Evolutionary conservation across 805 yeast genomes (phyloP), one percentile per base, ranked within the genome.

Genomic region (Candida berthetii): DNA sequence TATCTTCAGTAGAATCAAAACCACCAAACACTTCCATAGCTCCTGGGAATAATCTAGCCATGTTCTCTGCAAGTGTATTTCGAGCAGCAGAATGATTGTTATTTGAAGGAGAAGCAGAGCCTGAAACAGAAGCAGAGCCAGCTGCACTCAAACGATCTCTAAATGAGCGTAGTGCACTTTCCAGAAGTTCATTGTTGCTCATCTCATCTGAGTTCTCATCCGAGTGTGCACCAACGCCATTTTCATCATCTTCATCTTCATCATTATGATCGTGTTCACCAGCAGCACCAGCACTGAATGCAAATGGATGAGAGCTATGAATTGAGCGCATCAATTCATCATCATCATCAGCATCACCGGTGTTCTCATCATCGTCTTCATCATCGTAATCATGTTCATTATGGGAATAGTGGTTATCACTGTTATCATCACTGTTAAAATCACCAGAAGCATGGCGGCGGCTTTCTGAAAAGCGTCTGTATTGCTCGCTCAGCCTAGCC

Each of bases 401-500:
- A 39, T 40, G n/a, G n/a, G n/a, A n/a, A n/a, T n/a, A n/a, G n/a
- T n/a, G n/a, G n/a, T n/a, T 33, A 20, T 42, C 31, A 29, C 16
- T 7, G 11, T 40, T 46, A 13, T 47, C 49, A 24, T 46, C 50
- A 13, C 43, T 42, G 19, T 42, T 7, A 38, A 18, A 20, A 9
- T 24, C 25, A 16, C 32, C 11, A 6, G 32, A 14, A 15, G 32
- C 44, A 40, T n/a, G n/a, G n/a, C 16, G 46, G 42, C 10, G 56
- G 50, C 8, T 22, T 38, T 56, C 59, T 2, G 67, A 61, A 42
- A 51, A 57, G 14, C 65, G 47, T 43, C 66, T 52, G 41, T 63
- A 62, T 32, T 69, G 71, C 14, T 65, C 69, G 8, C 74, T 61
- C 36, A 74, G 50, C 35, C 76, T 53, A 4, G 51, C 50, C 20